Base-by-base conservation (phyloP, 75 land plant species). In the Pseudotsuga menziesii region DNA sequence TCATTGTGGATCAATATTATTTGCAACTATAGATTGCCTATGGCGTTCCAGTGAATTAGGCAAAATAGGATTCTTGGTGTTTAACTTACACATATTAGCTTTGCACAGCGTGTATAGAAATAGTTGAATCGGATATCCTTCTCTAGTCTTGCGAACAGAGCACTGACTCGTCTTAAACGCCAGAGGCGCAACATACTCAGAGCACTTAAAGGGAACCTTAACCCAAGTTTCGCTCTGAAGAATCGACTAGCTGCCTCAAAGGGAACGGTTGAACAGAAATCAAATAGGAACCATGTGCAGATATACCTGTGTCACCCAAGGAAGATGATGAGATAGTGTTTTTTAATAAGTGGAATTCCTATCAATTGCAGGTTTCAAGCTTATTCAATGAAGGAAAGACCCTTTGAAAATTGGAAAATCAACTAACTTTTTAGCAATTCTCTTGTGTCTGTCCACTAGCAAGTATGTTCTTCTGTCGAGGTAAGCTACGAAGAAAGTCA, bases 81-180 rank as follows among this genome's bases (percentile, higher is more conserved):
- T 59, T n/a, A 22, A 15, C 88, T 85, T 84, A 88, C 93, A 75
- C 84, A 85, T 29, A 87, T 63, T 41, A 90, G 86, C 67, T 90
- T 93, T 35, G 81, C 64, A 80, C 88, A 90, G 2, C 94, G 90
- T 16, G 78, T 86, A 89, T 92, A 92, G 76, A 92, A 92, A 61
- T 92, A 90, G 80, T 85, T 90, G 81, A 90, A 86, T 6, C 89
- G 77, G 55, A 88, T 90, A 70, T 92, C 89, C 83, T 92, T 92
- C 82, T 92, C 94, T 13, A 92, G 76, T 75, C 94, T 84, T 71
- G 94, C 90, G 69, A 92, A 92, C 41, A 92, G 86, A 57, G 85
- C 82, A 86, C 94, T 88, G 61, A 88, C 94, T 57, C 92, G 80
- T 25, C 91, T 75, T 20, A 92, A 80, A 52, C 94, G 94, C 94